phyloP scores from a whole-genome alignment of 208 protist species.

The Naegleria fowleri region DNA sequence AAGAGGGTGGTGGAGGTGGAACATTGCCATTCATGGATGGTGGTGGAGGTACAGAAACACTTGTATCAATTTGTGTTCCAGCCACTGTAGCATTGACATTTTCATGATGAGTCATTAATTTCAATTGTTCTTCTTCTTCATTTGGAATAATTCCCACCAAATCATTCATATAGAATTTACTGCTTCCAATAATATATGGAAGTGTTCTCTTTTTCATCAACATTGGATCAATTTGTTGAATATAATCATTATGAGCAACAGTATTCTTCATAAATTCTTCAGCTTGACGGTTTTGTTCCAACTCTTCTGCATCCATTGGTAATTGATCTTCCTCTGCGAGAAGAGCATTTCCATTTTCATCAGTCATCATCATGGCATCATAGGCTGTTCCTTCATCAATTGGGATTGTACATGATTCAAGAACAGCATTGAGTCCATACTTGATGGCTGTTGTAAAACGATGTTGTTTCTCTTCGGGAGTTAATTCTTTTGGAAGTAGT shows the following conservation, averaged over 20 bases:
- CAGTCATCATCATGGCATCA: background rate
- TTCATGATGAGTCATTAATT: background rate
- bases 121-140: background rate
- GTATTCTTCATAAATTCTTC: background rate
- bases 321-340: background rate
- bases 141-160: background rate
- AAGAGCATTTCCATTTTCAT: background rate
- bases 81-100: background rate
- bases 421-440: background rate
- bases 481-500: background rate
- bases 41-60: background rate
- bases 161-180: background rate
- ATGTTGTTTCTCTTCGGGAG: background rate
- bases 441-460: background rate
- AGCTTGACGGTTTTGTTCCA: background rate
- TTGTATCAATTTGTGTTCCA: background rate
- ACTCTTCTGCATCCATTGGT: background rate
- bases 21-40: background rate
- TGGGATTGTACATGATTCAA: conserved; percentile 1
- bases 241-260: background rate
- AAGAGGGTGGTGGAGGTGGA: background rate
- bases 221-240: background rate
- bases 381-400: background rate
- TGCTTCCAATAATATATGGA: conserved; percentile 12
- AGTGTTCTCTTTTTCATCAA: conserved; percentile 10